Evolutionary conservation across 2,329 filamentous ascomycete genomes (phyloP).

Genomic region (Karstenula rhodostoma): DNA sequence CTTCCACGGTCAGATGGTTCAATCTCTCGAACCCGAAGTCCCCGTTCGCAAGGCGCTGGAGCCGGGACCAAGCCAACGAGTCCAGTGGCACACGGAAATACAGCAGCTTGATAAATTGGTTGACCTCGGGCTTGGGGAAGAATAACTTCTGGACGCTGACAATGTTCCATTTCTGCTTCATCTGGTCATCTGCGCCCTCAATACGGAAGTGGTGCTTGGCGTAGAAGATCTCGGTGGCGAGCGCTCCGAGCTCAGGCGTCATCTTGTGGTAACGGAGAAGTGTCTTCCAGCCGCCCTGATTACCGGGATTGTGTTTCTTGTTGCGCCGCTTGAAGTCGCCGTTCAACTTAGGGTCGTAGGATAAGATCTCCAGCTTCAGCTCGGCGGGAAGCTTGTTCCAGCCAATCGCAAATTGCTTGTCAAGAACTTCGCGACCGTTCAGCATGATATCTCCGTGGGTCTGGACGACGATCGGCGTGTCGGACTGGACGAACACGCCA

Average conservation of each 20-base stretch:
- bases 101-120: neutral
- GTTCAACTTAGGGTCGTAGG: neutral
- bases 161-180: too few relatives aligned
- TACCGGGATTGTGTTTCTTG: neutral
- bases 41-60: neutral
- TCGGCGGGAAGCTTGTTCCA: constrained; percentile 2
- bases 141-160: neutral
- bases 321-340: neutral
- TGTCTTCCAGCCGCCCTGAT: neutral
- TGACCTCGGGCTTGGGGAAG: neutral
- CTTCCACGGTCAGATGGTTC: neutral
- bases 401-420: neutral
- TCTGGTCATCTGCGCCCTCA: too few relatives aligned
- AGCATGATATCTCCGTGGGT: neutral
- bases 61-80: neutral
- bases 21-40: neutral
- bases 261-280: neutral
- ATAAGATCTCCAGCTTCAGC: neutral
- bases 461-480: neutral
- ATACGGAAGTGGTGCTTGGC: neutral
- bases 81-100: neutral
- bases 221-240: constrained; percentile 2
- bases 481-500: neutral
- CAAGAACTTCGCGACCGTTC: neutral
- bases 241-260: neutral